Evolutionary conservation across 225 moss, liverwort and hornwort genomes (phyloP), one percentile per base, ranked within the genome.

Genomic region (Marchantia paleacea): DNA sequence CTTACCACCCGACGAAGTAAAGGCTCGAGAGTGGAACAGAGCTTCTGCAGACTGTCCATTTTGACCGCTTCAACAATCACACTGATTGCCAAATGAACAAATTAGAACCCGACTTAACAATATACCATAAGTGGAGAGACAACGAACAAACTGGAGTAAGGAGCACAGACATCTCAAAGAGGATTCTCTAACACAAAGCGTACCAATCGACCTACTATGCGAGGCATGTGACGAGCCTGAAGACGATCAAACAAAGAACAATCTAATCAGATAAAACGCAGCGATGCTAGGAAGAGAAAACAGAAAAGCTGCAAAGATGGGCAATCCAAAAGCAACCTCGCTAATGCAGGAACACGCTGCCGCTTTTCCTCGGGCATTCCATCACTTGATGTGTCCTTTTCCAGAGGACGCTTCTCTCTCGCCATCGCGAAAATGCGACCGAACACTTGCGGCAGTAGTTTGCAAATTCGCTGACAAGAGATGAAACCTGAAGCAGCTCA

Each of bases 341-440:
- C 90, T 16, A 95, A 88, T 72, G 90, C 88, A 25, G 91, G 91
- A 55, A 83, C 68, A 26, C 93, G 93, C 60, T 72, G 81, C 10
- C 94, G 79, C 80, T 95, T 95, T 80, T 93, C 94, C 0, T 91
- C 93, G n/a, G 91, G 91, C 89, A 89, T 85, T 52, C 85, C 93
- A 49, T 95, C 93, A 76, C 80, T 81, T 4, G 89, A 78, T 22
- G 69, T 85, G 62, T 92, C 91, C 69, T 90, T 84, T 73, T 94
- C 92, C 39, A 91, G 80, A 20, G 94, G 88, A 18, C 93, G 89
- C 83, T 94, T 94, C 81, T 94, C 94, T 72, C 90, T 91, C 49
- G 89, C 88, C 94, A 94, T 94, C 6, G 47, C 51, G 39, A 2
- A 39, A 39, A 39, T 39, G 39, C n/a, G 39, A 39, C 39, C 39